Base-by-base conservation (phyloP, 257 asterid genomes). In the Schizonepeta tenuifolia region DNA sequence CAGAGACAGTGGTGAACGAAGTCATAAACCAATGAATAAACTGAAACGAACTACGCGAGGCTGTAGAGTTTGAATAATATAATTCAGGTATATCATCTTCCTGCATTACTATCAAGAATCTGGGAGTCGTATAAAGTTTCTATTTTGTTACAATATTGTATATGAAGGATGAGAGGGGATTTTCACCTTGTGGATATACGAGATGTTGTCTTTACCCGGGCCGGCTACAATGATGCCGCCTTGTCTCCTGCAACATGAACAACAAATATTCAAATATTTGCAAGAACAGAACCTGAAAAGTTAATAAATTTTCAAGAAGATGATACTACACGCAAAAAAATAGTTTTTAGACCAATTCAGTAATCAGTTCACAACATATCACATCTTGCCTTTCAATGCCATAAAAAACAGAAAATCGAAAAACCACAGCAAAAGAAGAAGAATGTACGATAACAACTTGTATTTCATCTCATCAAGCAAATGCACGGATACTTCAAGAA, bases 151-250 rank as follows among this genome's bases (percentile, higher is more conserved):
- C 43, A 68, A 5, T 87, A 75, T 75, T 81, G 84, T 74, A 71
- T 82, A 83, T 22, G 84, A 56, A 68, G 21, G 54, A 61, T 33
- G 63, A 21, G 31, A 2, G n/a, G 77, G 63, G 68, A 75, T 79
- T 50, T 6, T 69, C 72, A 88, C 99, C 97, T 85, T 91, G 80
- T 88, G 97, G 75, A 88, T 73, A 75, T 91, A 94, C 10, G 91
- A 82, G 79, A 94, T 82, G 80, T 86, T 89, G 46, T 56, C 56
- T 91, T 89, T 88, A 63, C 97, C 97, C 13, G 99, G 99, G 70
- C 99, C 99, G 11, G 97, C 99, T 59, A 94, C 89, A 31, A 94
- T 79, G 71, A 91, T 86, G 73, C 99, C 99, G 15, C 99, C 99
- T 83, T 91, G 97, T 79, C 80, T 90, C 99, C 97, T 94, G 87